Conservation (phyloP, 805 yeast species). For the Wickerhamomyces alni region DNA sequence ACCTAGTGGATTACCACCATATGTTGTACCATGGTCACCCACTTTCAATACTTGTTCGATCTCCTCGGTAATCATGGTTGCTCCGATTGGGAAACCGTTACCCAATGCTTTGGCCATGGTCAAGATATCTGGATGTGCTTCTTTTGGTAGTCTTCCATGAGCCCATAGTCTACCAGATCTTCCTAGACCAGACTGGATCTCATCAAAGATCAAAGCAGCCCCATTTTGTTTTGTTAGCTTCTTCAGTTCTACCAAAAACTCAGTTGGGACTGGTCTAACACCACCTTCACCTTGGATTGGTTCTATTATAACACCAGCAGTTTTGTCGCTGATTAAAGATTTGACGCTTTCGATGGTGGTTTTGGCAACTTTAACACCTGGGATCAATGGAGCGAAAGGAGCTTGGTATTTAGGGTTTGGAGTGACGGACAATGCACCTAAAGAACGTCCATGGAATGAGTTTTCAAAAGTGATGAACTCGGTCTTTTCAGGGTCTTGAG, state of each 20-base stretch:
- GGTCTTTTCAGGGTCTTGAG: constrained; percentile 45
- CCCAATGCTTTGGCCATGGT: constrained; percentile 96
- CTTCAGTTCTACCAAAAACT: constrained; percentile 62
- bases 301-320: constrained; percentile 89
- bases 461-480: constrained; percentile 84
- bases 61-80: constrained; percentile 78
- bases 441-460: constrained; percentile 92
- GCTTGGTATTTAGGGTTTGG: constrained; percentile 89
- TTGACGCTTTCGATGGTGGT: constrained; percentile 58
- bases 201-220: constrained; percentile 83
- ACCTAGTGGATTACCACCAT: constrained; percentile 95
- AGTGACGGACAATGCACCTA: constrained; percentile 91
- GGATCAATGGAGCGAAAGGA: constrained; percentile 89
- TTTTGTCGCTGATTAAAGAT: constrained; percentile 32
- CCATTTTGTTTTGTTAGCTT: constrained; percentile 60
- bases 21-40: constrained; percentile 98
- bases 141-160: constrained; percentile 64
- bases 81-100: constrained; percentile 95
- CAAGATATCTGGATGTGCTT: constrained; percentile 89
- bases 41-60: constrained; percentile 69
- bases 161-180: constrained; percentile 94
- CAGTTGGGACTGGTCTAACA: constrained; percentile 57
- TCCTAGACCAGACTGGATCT: constrained; percentile 95
- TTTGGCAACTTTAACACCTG: constrained; percentile 71
- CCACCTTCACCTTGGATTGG: constrained; percentile 99